Conservation (phyloP, 331 rosid species). For the Acacia concinna region DNA sequence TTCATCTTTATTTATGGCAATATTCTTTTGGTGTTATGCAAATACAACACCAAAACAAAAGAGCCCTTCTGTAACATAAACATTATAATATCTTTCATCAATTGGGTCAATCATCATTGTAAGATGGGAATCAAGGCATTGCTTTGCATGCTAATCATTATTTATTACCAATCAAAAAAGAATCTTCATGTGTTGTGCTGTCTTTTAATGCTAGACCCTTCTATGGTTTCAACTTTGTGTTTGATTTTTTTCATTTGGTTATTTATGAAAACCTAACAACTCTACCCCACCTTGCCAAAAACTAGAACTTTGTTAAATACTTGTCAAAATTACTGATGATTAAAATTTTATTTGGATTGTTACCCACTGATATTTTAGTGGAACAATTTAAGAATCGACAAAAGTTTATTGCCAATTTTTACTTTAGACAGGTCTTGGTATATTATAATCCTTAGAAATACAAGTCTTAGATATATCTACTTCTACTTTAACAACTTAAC, state of each 20-base stretch:
- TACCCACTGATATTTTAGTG: neutral
- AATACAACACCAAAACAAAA: conserved; percentile 14
- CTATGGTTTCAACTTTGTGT: neutral
- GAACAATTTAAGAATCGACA: neutral
- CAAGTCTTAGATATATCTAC: neutral
- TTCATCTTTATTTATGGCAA: conserved; percentile 12
- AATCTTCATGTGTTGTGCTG: neutral
- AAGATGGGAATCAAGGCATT: conserved; percentile 20
- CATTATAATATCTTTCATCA: conserved; percentile 17
- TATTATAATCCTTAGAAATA: neutral
- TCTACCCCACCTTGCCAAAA: neutral
- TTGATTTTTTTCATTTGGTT: neutral
- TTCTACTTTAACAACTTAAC: neutral
- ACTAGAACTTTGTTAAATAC: neutral
- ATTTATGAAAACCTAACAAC: neutral
- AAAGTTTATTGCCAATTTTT: neutral
- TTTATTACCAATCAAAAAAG: conserved; percentile 22
- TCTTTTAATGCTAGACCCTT: neutral
- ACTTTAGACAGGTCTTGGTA: neutral
- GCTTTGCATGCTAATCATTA: conserved; percentile 22
- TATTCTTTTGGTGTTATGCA: conserved; percentile 25
- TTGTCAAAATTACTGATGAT: neutral
- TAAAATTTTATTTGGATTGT: neutral
- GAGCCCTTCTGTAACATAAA: conserved; percentile 1
- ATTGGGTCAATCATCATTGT: conserved; percentile 30